phyloP scores from a whole-genome alignment of 352 stramenopile genomes.

The Pythium apleroticum region DNA sequence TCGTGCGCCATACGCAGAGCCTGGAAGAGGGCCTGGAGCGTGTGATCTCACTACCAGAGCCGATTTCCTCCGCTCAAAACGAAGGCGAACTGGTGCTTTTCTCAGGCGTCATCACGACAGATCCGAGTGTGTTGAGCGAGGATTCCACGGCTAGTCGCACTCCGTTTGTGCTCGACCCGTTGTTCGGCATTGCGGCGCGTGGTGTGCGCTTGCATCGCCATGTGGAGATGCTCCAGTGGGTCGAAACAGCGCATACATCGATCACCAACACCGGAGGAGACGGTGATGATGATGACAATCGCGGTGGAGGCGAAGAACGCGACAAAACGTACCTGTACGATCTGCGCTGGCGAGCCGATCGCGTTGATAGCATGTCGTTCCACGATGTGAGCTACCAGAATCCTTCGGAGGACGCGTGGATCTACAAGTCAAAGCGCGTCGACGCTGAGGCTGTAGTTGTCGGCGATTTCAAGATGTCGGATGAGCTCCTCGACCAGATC shows the following conservation, averaged over 20 bases:
- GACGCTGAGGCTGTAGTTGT: conserved; percentile 42
- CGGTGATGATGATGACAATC: conserved; percentile 41
- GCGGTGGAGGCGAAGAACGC: conserved; percentile 43
- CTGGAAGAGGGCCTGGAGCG: conserved; percentile 49
- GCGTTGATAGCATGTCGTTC: conserved; percentile 56
- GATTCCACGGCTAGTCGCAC: conserved; percentile 22
- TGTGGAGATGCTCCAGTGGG: conserved; percentile 85
- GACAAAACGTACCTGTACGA: conserved; percentile 79
- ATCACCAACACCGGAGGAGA: conserved; percentile 27
- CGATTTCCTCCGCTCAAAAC: conserved; percentile 13
- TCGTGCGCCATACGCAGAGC: conserved; percentile 48
- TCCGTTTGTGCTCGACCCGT: conserved; percentile 55
- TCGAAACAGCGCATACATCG: conserved; percentile 67
- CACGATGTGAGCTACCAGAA: conserved; percentile 67
- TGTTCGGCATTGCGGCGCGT: conserved; percentile 64
- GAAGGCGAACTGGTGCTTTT: conserved; percentile 33
- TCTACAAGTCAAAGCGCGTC: conserved; percentile 35
- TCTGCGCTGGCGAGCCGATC: conserved; percentile 51
- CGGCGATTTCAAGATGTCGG: conserved; percentile 54
- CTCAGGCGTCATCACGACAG: conserved; percentile 40
- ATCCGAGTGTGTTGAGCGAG: conserved; percentile 20
- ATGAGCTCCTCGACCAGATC: conserved; percentile 71
- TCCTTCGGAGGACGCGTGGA: conserved; percentile 59
- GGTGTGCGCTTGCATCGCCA: conserved; percentile 59
- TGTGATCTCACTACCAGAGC: conserved; percentile 26